phyloP scores from a whole-genome alignment of 768 basidiomycete genomes.

The Collybiopsis confluens region DNA sequence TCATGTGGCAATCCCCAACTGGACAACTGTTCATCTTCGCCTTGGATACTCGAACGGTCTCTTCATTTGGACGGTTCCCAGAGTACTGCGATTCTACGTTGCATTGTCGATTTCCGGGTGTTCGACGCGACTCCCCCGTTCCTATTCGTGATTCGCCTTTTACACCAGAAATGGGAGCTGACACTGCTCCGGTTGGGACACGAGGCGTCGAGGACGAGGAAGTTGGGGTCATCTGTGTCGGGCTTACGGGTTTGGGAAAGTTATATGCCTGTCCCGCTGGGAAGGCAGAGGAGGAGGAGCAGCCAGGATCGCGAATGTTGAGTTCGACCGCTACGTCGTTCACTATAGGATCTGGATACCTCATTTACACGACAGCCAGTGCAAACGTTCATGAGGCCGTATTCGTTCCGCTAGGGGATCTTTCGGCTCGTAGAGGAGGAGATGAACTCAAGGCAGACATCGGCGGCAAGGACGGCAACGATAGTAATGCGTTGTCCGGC shows the following conservation, averaged over 20 bases:
- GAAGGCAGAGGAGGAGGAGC: too few species aligned
- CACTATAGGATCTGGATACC: conserved; percentile 63
- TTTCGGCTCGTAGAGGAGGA: too few species aligned
- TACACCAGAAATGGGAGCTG: too few species aligned
- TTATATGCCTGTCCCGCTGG: conserved; percentile 42
- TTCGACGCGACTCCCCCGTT: too few species aligned
- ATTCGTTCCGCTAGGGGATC: conserved; percentile 55
- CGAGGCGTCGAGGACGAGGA: too few species aligned
- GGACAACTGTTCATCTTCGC: conserved; percentile 39
- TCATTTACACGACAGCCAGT: conserved; percentile 75
- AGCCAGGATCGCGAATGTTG: conserved; percentile 26
- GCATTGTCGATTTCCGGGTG: too few species aligned
- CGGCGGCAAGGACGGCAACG: conserved; percentile 21
- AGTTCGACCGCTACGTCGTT: conserved; percentile 68
- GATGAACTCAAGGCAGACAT: conserved; percentile 17
- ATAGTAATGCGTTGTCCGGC: conserved; percentile 19
- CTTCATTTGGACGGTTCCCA: too few species aligned
- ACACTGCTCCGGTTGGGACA: too few species aligned
- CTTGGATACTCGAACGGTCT: too few species aligned
- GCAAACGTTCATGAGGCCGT: conserved; percentile 61
- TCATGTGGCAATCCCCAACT: conserved; percentile 40
- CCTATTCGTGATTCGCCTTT: too few species aligned
- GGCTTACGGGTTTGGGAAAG: conserved; percentile 62
- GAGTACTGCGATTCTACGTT: too few species aligned
- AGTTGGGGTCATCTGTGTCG: conserved; percentile 42